Conservation (phyloP, 371 early-diverging fungal genomes). For the Fennellomyces sp. region DNA sequence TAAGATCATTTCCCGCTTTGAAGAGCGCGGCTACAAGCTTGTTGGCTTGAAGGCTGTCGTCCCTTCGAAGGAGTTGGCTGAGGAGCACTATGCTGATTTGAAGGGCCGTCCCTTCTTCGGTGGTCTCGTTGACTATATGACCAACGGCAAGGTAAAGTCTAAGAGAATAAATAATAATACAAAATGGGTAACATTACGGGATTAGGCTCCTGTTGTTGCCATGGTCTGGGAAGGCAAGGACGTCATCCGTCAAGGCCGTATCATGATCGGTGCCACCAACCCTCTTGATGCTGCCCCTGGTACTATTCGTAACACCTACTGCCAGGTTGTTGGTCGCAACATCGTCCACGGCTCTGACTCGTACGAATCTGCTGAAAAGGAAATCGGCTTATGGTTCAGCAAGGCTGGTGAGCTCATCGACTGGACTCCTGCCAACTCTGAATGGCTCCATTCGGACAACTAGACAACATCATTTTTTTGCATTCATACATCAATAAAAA, state of each 20-base stretch:
- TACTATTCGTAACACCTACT: slow-evolving; percentile 95
- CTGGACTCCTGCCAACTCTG: slow-evolving; percentile 44
- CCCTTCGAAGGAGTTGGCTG: slow-evolving; percentile 72
- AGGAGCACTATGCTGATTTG: slow-evolving; percentile 91
- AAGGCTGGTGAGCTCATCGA: slow-evolving; percentile 56
- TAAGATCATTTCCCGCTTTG: slow-evolving; percentile 85
- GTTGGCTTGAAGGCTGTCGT: slow-evolving; percentile 54
- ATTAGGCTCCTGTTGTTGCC: slow-evolving; percentile 72
- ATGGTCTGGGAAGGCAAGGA: slow-evolving; percentile 89
- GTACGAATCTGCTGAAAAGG: slow-evolving; percentile 90
- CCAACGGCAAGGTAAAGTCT: slow-evolving; percentile 31
- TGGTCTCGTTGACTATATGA: slow-evolving; percentile 79
- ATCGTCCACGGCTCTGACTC: slow-evolving; percentile 95
- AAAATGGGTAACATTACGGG: background rate
- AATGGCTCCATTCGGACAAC: slow-evolving; percentile 50
- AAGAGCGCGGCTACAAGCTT: slow-evolving; percentile 74
- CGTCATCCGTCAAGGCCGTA: slow-evolving; percentile 88
- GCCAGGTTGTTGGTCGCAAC: slow-evolving; percentile 63
- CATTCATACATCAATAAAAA: background rate
- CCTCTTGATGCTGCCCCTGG: slow-evolving; percentile 86
- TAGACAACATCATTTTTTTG: slow-evolving; percentile 12
- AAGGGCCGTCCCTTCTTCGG: slow-evolving; percentile 87
- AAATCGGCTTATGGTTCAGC: slow-evolving; percentile 93
- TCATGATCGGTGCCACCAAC: slow-evolving; percentile 87
- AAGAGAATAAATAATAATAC: background rate